A percentile compares a stretch with the other conserved stretches of the same genome.
Evolutionary conservation across 2,329 filamentous ascomycete genomes (phyloP).

Genomic region (Aspergillus terreus): DNA sequence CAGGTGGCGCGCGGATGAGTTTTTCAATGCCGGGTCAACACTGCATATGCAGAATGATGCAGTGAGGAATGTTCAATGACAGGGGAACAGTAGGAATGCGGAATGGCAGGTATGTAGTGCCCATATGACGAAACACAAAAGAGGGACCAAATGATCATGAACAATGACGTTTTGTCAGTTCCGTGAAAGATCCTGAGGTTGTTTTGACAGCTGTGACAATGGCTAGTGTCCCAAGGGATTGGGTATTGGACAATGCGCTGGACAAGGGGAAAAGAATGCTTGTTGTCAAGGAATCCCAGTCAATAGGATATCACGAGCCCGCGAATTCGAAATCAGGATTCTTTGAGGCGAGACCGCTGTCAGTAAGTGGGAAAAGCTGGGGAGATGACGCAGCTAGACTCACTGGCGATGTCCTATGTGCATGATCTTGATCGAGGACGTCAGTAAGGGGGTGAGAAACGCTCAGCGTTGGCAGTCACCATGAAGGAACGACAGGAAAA

Average conservation of each 20-base stretch:
- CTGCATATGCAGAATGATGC: slow-evolving; percentile 7
- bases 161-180: slow-evolving; percentile 3
- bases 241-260: neutral
- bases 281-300: neutral
- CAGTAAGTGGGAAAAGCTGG: no score
- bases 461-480: slow-evolving; percentile 11
- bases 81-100: slow-evolving; percentile 22
- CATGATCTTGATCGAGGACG: slow-evolving; percentile 11
- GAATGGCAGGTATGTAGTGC: neutral
- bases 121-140: neutral
- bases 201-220: neutral
- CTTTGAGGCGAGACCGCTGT: neutral
- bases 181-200: neutral
- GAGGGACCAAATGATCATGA: neutral
- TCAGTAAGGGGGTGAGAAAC: slow-evolving; percentile 11
- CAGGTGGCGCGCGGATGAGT: neutral
- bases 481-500: neutral
- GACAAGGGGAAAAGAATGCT: neutral
- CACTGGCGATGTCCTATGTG: slow-evolving; percentile 13
- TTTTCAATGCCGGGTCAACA: slow-evolving; percentile 1
- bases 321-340: neutral
- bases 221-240: neutral
- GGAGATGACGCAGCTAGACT: slow-evolving; percentile 1
- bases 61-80: slow-evolving; percentile 14
- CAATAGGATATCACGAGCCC: neutral